Percentiles rank a stretch among this genome's conserved stretches.
Evolutionary conservation across 495 filamentous ascomycete genomes (phyloP).

Genomic region (Trichocladium antarcticum): DNA sequence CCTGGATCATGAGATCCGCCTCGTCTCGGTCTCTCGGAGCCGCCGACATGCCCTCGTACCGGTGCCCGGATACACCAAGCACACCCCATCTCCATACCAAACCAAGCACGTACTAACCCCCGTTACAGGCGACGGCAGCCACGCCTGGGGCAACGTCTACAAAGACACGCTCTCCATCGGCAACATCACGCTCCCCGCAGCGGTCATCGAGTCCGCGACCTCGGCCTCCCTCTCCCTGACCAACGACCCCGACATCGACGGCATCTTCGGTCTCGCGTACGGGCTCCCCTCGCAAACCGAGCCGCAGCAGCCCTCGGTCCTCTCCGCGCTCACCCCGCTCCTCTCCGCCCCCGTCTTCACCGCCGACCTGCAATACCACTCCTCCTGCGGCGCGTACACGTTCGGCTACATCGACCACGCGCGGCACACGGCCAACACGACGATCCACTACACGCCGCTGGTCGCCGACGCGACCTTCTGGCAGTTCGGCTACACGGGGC

Average conservation of each 20-base stretch:
- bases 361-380: constrained; percentile 51
- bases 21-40: too few relatives aligned
- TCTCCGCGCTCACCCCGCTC: constrained; percentile 50
- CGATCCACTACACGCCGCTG: constrained; percentile 48
- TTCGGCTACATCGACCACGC: constrained; percentile 63
- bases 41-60: neutral
- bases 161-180: constrained; percentile 28
- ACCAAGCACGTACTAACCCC: neutral
- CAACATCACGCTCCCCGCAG: constrained; percentile 45
- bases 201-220: constrained; percentile 41
- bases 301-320: constrained; percentile 50
- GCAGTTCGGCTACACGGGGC: constrained; percentile 47
- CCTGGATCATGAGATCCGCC: too few relatives aligned
- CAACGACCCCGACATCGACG: constrained; percentile 20
- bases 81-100: neutral
- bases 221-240: constrained; percentile 23
- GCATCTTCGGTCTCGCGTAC: constrained; percentile 32
- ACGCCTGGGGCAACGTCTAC: constrained; percentile 30
- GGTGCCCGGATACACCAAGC: neutral
- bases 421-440: constrained; percentile 32
- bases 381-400: constrained; percentile 54
- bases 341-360: constrained; percentile 50
- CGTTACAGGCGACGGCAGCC: constrained; percentile 17
- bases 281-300: constrained; percentile 29
- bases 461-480: constrained; percentile 56